Base-by-base conservation (phyloP, 306 rosid species). In the Sechiopsis laciniata region DNA sequence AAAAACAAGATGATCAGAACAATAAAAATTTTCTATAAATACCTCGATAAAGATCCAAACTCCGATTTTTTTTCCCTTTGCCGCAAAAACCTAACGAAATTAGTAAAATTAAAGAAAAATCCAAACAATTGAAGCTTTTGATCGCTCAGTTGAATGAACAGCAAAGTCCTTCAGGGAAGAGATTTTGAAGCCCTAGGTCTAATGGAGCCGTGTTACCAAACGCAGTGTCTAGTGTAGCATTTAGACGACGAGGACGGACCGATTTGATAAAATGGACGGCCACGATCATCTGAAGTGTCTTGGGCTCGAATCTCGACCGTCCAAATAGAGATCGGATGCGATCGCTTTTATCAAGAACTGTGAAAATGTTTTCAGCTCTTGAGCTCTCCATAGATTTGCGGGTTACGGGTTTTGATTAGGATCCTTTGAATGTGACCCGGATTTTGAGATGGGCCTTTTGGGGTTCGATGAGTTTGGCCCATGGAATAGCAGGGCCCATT, bases 101-200 rank as follows among this genome's bases (percentile, higher is more conserved):
- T 45, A 67, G 55, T 46, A 67, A 20, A 67, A 45, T 11, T 21
- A 46, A 46, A 10, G 72, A 29, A 45, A 7, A 2, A 17, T 54
- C 17, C 17, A 10, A 67, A 6, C 45, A 12, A 6, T 2, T 64
- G 52, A 12, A 14, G 14, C 71, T 8, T 64, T 4, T 1, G 40
- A 64, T 37, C 26, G 15, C 52, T 17, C 53, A 4, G 1, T n/a
- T 14, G 26, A 10, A 64, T 51, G 5, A 40, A 64, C 26, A 10
- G 12, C 52, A 64, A 40, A 10, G 26, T n/a, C 16, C 15, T 63
- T 35, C 4, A 1, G n/a, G 26, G 55, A 42, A 67, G 35, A 66
- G 72, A 67, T 21, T 42, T 19, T 67, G 54, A 21, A 55, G 55
- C 71, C 55, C 55, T 67, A 67, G 72, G 72, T 55, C 72, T 64